Conservation (phyloP, 495 filamentous ascomycete genomes). For the Copromyces sp. region DNA sequence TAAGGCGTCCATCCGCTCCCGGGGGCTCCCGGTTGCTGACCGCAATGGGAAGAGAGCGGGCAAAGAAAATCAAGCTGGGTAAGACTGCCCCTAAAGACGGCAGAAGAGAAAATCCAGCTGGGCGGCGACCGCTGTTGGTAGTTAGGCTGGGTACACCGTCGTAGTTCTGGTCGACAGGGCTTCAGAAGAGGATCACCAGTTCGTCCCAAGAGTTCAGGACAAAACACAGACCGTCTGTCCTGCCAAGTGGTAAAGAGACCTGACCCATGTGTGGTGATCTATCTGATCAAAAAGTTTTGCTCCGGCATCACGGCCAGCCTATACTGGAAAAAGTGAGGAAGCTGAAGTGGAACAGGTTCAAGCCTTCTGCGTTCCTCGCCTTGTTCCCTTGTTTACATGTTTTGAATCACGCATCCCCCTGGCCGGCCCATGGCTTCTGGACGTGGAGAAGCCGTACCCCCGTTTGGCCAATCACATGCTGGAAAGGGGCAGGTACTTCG, state of each 20-base stretch:
- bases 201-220: neutral
- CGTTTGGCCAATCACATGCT: constrained; percentile 17
- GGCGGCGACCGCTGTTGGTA: neutral
- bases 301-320: neutral
- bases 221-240: neutral
- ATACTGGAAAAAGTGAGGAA: neutral
- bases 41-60: neutral
- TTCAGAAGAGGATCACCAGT: neutral
- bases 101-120: neutral
- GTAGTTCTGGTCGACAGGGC: neutral
- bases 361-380: constrained; percentile 15
- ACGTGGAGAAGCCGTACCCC: constrained; percentile 9
- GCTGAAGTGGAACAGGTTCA: neutral
- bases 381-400: constrained; percentile 16
- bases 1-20: neutral
- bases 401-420: constrained; percentile 16
- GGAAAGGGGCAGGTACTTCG: constrained; percentile 10
- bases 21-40: neutral
- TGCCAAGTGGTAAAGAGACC: neutral
- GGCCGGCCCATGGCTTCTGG: constrained; percentile 8
- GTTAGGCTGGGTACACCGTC: neutral
- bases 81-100: neutral
- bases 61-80: neutral
- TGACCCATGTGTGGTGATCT: neutral
- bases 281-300: neutral